Percentiles rank a stretch among this genome's conserved stretches.
These are phyloP conservation scores for Lithohypha guttulata DNA, from an alignment of 2,329 filamentous ascomycete genomes.

Conservation along the genomic window DNA sequence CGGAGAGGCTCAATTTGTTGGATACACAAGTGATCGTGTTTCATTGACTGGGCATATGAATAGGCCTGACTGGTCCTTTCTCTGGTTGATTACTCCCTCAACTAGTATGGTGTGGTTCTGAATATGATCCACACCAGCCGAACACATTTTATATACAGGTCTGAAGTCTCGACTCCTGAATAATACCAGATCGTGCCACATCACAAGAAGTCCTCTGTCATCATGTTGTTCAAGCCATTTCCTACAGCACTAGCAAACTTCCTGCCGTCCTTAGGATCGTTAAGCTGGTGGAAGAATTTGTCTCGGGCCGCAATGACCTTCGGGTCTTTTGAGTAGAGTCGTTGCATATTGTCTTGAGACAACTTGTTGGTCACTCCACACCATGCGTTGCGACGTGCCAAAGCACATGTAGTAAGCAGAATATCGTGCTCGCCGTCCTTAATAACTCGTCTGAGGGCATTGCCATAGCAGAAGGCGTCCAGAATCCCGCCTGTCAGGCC, in stretches of 20 bases:
- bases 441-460: slow-evolving; percentile 11
- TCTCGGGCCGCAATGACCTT: slow-evolving; percentile 5
- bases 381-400: slow-evolving; percentile 11
- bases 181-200: too few species aligned
- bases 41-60: too few species aligned
- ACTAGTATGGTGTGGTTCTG: too few species aligned
- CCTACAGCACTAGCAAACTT: slow-evolving; percentile 2
- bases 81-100: too few species aligned
- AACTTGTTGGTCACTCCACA: slow-evolving; percentile 10
- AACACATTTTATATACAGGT: too few species aligned
- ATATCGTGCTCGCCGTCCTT: slow-evolving; percentile 9
- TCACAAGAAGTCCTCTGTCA: slow-evolving; percentile 8
- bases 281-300: slow-evolving; percentile 12
- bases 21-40: too few species aligned
- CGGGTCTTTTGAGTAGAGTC: slow-evolving; percentile 3
- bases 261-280: slow-evolving; percentile 1
- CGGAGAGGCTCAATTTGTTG: too few species aligned
- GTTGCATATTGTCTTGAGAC: slow-evolving; percentile 9
- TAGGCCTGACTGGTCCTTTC: too few species aligned
- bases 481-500: slow-evolving; percentile 18
- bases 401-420: slow-evolving; percentile 11
- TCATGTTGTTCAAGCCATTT: slow-evolving; percentile 5
- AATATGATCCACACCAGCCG: too few species aligned
- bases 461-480: slow-evolving; percentile 13
- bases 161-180: too few species aligned